Base-by-base conservation (phyloP, 2,329 filamentous ascomycete genomes). In the Beauveria sp. region DNA sequence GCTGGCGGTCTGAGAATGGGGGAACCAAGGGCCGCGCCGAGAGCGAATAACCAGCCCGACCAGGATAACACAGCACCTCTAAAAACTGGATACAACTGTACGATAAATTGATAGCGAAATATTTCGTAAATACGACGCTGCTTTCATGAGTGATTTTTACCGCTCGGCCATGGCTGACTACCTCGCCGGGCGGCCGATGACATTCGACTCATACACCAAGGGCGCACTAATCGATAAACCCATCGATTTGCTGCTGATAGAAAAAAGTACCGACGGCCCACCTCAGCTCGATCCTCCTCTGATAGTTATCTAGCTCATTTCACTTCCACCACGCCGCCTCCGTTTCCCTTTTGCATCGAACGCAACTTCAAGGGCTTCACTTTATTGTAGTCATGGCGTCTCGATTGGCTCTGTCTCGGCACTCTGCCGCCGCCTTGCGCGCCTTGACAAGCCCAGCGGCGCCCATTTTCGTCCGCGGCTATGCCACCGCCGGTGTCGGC, bases 401-500 rank as follows among this genome's bases (percentile, higher is more conserved):
- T 55, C 58, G 58, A 47, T 47, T 54, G 58, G 50, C 28, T 28
- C 16, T 60, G 12, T 54, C 58, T 24, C 24, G 50, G 49, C 58
- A 26, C 16, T 46, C 38, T n/a, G 40, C 49, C 40, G 38, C 58
- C 14, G 49, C 40, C 24, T 51, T 60, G 58, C 58, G 58, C 42
- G 38, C 58, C 14, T 34, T 54, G 50, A 24, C 40, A 30, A 42
- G 42, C 20, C 28, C 58, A 30, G 58, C 46, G 34, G 28, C 34
- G 52, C 43, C 52, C 45, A 18, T 43, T 12, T 42, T 50, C 50
- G 42, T 30, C 34, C 58, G 58, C 26, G 22, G 22, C 50, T 60
- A 54, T 60, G 58, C 58, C 38, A 54, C 50, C 45, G 46, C 52
- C 59, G 59, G 52, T 57, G 52, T 56, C 60, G 60, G 47, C 60